Evolutionary conservation across 208 protist species (phyloP).

Genomic region (Trichomonas tenax): DNA sequence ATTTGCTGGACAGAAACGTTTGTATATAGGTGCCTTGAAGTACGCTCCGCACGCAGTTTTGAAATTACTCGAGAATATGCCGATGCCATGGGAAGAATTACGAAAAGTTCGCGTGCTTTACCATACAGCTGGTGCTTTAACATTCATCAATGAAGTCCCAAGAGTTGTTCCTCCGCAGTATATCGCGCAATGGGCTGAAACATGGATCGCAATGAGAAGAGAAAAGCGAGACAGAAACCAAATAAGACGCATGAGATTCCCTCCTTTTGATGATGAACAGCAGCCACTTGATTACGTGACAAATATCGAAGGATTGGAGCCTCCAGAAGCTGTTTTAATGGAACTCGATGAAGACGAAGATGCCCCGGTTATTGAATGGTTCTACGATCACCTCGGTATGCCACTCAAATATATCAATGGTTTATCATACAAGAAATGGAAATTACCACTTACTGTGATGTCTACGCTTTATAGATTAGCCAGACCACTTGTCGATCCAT

Average conservation of each 20-base stretch:
- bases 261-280: conserved; percentile 94
- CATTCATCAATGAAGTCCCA: conserved; percentile 98
- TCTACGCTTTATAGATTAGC: conserved; percentile 74
- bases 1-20: conserved; percentile 93
- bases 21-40: conserved; percentile 95
- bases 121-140: conserved; percentile 65
- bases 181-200: conserved; percentile 95
- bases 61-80: conserved; percentile 99
- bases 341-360: conserved; percentile 95
- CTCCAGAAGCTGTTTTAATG: conserved; percentile 49
- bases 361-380: conserved; percentile 79
- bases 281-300: conserved; percentile 91
- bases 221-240: conserved; percentile 89
- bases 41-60: conserved; percentile 96
- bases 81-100: conserved; percentile 70
- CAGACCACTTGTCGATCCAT: conserved; percentile 61
- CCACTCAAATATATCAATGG: conserved; percentile 61
- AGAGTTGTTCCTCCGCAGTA: conserved; percentile 63
- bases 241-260: conserved; percentile 95
- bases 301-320: conserved; percentile 43
- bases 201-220: conserved; percentile 98
- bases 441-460: conserved; percentile 80
- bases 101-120: neutral
- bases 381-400: conserved; percentile 35
- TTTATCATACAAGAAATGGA: conserved; percentile 80